Evolutionary conservation across 768 basidiomycete species (phyloP), one percentile per base, ranked within the genome.

Genomic region (Tulasnella sp.): DNA sequence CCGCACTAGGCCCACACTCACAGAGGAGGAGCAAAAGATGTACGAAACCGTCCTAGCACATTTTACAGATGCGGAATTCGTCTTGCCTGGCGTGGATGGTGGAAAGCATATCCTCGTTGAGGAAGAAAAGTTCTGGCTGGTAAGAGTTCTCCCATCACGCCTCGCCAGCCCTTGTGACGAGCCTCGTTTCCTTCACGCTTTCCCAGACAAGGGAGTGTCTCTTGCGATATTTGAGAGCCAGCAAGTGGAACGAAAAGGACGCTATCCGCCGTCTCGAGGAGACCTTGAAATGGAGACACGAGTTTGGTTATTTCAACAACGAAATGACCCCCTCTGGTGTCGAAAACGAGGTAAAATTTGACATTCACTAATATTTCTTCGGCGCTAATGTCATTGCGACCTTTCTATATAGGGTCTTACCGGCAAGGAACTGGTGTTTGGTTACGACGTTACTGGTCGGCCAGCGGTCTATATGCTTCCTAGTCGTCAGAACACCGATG

Each of bases 381-480:
- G 19, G 17, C 47, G 26, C 29, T 44, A 9, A 62, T 67, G 39
- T 59, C 16, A 35, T 69, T 19, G 22, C 17, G 39, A 62, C 19
- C 26, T 42, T 32, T 11, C 44, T 5, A 0, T 70, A 69, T 59
- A 90, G 90, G 88, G 87, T 1, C 80, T 90, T 64, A 95, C 93
- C 4, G 94, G 94, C 37, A 95, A 96, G 80, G 84, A 88, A 78
- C 81, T 94, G 65, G 74, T 88, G 19, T 91, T 90, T 75, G 94
- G 94, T 5, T 93, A 86, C 77, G 92, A 94, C 78, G 79, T 80
- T 7, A 79, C 79, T 26, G 84, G 89, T 14, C 82, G 90, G 71
- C 91, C 92, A 3, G 88, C 82, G 0, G 80, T 88, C 42, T 93
- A 94, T 79, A 84, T 93, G 83, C 81, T 81, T 52, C 87, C 87